Evolutionary conservation across 345 rosid genomes (phyloP).

Genomic region (Turritis glabra): DNA sequence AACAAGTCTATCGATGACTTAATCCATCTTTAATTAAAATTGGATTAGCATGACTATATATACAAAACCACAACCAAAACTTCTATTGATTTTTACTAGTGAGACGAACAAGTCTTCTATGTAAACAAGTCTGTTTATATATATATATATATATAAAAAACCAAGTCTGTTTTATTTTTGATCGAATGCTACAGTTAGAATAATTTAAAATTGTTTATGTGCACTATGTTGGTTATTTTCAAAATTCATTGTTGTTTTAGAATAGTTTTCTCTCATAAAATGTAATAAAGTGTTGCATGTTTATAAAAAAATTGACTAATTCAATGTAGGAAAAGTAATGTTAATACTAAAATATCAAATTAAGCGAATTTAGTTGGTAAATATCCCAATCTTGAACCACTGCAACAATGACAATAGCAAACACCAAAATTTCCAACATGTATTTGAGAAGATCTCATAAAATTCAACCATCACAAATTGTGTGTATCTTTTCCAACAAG

Average conservation of each 20-base stretch:
- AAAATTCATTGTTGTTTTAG: too few species aligned
- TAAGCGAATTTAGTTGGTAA: not conserved
- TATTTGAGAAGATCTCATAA: not conserved
- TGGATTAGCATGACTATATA: not conserved
- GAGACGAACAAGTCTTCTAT: too few species aligned
- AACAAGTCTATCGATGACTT: constrained; percentile 6
- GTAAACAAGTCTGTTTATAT: too few species aligned
- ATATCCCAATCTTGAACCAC: not conserved
- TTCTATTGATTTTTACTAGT: too few species aligned
- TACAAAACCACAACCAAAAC: too few species aligned
- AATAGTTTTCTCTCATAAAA: too few species aligned
- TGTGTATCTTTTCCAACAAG: not conserved
- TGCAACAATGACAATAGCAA: not conserved
- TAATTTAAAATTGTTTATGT: too few species aligned
- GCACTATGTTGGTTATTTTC: too few species aligned
- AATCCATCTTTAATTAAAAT: not conserved
- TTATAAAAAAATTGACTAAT: not conserved
- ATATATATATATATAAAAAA: too few species aligned
- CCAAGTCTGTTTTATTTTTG: too few species aligned
- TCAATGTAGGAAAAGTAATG: not conserved
- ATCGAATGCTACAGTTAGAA: too few species aligned
- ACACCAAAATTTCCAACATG: not conserved
- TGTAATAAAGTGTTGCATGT: too few species aligned
- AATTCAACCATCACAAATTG: not conserved
- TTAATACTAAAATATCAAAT: not conserved